Evolutionary conservation across 2,329 filamentous ascomycete species (phyloP), one percentile per base, ranked within the genome.

Genomic region (Trichophyton rubrum): DNA sequence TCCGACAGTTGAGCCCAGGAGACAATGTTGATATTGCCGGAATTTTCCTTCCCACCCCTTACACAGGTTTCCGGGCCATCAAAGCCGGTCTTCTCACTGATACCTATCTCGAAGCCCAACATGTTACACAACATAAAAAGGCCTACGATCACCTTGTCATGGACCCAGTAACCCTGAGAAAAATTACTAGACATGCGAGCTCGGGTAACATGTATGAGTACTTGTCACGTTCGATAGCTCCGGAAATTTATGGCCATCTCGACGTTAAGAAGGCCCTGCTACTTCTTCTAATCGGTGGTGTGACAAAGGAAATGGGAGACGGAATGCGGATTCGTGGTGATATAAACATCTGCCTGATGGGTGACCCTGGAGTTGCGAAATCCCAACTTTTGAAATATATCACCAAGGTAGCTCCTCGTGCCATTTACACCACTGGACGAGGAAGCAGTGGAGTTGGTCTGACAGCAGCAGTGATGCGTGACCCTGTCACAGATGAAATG

Each of bases 301-400:
- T 96, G 1, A 93, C 86, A 3, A 99, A 99, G 75, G 87, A 93
- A 70, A 95, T 97, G 82, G 90, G 90, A 59, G 93, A 99, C 70
- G 93, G 93, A 63, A 97, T 99, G 93, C 88, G 90, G 69, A 99
- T 99, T 72, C 90, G 93, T 81, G 93, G 93, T 68, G 93, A 99
- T 71, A 95, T 99, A 79, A 99, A 99, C 76, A 87, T 99, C 64
- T 97, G 93, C 73, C 78, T 99, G 70, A 99, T 99, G 93, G 93
- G 93, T 81, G 93, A 99, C 70, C 93, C 93, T 72, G 93, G 93
- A 89, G 93, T 99, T 71, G 93, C 93, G 77, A 99, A 99, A 78
- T 99, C 93, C 41, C 93, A 99, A 78, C 79, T 99, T 66, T 82
- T 99, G 66, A 97, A 96, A 77, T 99, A 99, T 74, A 97, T 99